A percentile compares a stretch with the other conserved stretches of the same genome.
Evolutionary conservation across 768 basidiomycete genomes (phyloP).

Genomic region (Kwoniella mangroviensis): DNA sequence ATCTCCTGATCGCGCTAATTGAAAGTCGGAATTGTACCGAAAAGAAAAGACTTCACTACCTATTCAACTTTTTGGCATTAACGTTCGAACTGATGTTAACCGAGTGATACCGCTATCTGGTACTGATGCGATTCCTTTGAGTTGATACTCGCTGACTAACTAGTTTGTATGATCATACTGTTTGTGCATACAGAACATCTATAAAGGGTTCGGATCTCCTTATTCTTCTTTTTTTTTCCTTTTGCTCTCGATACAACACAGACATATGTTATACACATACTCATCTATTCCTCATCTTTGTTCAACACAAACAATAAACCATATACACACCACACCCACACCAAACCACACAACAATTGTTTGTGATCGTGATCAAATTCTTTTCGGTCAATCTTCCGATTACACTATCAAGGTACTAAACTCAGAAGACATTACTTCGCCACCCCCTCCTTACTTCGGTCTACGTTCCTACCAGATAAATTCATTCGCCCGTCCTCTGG

Average conservation of each 20-base stretch:
- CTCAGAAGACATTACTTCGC: constrained; percentile 13
- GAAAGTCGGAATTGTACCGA: not conserved
- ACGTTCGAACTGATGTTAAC: not conserved
- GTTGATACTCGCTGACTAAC: not conserved
- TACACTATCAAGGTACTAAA: not conserved
- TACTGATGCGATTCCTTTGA: not conserved
- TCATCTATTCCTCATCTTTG: not conserved
- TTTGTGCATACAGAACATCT: constrained; percentile 10
- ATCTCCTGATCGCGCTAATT: not conserved
- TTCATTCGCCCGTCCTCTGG: not conserved
- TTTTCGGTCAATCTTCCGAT: constrained; percentile 9
- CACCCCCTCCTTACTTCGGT: constrained; percentile 5
- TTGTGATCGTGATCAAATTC: not conserved
- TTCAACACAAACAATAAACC: constrained; percentile 12
- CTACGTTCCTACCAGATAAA: not conserved
- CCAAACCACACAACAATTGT: not conserved
- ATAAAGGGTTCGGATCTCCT: constrained; percentile 2
- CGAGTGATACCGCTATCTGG: not conserved
- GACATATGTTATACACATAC: constrained; percentile 11
- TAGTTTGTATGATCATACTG: constrained; percentile 6
- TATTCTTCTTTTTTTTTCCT: not conserved
- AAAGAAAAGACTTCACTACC: constrained; percentile 7
- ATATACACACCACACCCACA: not conserved
- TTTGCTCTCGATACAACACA: not conserved
- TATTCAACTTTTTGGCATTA: constrained; percentile 7